These are phyloP conservation scores for Ochromonas danica DNA, from an alignment of 108 stramenopile genomes.

Conservation along the genomic window DNA sequence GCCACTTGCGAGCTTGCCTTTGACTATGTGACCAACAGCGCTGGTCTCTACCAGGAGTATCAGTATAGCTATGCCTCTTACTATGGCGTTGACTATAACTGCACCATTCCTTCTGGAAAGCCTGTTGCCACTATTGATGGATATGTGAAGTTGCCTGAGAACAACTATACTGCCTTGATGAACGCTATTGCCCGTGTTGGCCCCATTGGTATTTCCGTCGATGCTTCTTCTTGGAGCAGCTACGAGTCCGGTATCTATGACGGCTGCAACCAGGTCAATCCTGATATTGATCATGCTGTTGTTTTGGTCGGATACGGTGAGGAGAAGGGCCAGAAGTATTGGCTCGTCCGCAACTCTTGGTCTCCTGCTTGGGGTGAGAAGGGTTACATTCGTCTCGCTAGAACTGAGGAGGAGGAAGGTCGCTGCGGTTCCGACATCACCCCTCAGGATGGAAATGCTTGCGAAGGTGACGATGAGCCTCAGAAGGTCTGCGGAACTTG, in stretches of 20 bases:
- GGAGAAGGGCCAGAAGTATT: constrained; percentile 61
- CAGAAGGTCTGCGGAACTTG: constrained; percentile 71
- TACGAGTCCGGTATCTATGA: constrained; percentile 61
- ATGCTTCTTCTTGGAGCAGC: constrained; percentile 62
- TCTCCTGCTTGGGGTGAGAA: constrained; percentile 54
- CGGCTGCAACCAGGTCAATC: constrained; percentile 29
- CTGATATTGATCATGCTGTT: constrained; percentile 72
- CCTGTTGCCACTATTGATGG: constrained; percentile 66
- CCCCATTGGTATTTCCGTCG: constrained; percentile 70
- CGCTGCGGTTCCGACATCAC: constrained; percentile 64
- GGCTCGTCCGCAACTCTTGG: constrained; percentile 63
- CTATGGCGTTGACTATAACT: constrained; percentile 54
- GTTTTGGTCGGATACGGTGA: constrained; percentile 76
- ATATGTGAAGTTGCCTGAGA: constrained; percentile 65
- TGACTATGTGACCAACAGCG: constrained; percentile 55
- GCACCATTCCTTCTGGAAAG: constrained; percentile 35
- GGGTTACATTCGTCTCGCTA: constrained; percentile 52
- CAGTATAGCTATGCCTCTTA: constrained; percentile 60
- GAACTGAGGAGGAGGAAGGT: constrained; percentile 10
- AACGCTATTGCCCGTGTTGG: constrained; percentile 73
- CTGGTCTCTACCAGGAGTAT: constrained; percentile 65
- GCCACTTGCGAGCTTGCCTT: constrained; percentile 69
- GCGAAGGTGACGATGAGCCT: constrained; percentile 66
- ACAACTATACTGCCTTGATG: constrained; percentile 71
- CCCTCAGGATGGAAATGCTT: constrained; percentile 72